A percentile compares a stretch with the other conserved stretches of the same genome.
phyloP scores from a whole-genome alignment of 2,329 filamentous ascomycete genomes.

The Pyrenochaeta sp. region DNA sequence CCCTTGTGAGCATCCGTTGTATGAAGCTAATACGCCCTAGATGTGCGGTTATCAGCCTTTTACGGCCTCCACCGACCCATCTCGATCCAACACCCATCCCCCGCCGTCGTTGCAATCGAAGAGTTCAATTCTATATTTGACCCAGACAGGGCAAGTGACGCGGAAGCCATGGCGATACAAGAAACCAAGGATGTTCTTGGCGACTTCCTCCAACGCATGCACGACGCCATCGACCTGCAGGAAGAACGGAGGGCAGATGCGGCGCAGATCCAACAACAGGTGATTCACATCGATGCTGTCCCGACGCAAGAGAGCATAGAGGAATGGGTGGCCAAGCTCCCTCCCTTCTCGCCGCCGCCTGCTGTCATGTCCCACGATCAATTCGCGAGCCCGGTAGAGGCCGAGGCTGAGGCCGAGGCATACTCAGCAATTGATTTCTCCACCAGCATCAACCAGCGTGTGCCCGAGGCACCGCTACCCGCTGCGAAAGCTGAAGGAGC shows the following conservation, averaged over 20 bases:
- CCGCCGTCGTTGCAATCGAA: conserved; percentile 74
- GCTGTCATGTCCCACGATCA: conserved; percentile 69
- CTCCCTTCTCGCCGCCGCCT: conserved; percentile 87
- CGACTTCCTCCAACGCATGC: conserved; percentile 49
- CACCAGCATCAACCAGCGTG: conserved; percentile 47
- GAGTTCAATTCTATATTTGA: conserved; percentile 86
- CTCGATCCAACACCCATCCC: conserved; percentile 68
- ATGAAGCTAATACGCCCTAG: conserved; percentile 58
- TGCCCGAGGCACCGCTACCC: conserved; percentile 24
- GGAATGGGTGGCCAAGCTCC: conserved; percentile 59
- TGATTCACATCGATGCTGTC: conserved; percentile 41
- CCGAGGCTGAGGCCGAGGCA: conserved; percentile 23
- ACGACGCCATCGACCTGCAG: conserved; percentile 40
- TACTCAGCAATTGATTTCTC: conserved; percentile 21
- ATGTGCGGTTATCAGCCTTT: conserved; percentile 87
- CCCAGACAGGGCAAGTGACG: conserved; percentile 57
- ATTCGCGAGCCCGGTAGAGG: conserved; percentile 41
- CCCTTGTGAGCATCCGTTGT: not conserved
- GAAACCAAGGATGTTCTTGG: conserved; percentile 56
- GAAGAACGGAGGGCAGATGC: conserved; percentile 50
- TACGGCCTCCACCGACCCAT: conserved; percentile 96
- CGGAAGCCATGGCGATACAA: conserved; percentile 56
- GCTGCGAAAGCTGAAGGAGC: conserved; percentile 8
- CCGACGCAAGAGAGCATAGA: conserved; percentile 47
- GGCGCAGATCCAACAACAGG: conserved; percentile 42